Percentiles rank a stretch among this genome's conserved stretches.
phyloP scores from a whole-genome alignment of 805 yeast genomes.

The Candida gorgasii region DNA sequence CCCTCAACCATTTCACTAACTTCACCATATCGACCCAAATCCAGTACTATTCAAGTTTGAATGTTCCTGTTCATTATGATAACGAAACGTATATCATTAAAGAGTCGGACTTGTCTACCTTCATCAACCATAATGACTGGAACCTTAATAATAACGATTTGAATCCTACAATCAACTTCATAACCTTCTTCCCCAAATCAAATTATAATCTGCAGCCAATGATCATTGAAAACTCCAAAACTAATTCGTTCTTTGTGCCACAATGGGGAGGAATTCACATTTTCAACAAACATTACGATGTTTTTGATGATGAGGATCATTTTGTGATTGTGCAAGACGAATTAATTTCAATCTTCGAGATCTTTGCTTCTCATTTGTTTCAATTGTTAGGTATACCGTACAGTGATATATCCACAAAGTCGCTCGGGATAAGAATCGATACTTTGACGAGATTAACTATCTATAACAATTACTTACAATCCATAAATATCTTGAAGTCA shows the following conservation, averaged over 20 bases:
- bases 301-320: conserved; percentile 17
- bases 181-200: conserved; percentile 61
- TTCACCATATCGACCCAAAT: conserved; percentile 80
- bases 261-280: conserved; percentile 86
- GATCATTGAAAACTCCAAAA: conserved; percentile 44
- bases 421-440: conserved; percentile 66
- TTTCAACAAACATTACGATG: conserved; percentile 39
- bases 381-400: conserved; percentile 68
- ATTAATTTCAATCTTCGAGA: conserved; percentile 59
- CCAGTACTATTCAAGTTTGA: conserved; percentile 60
- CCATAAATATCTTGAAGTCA: conserved; percentile 72
- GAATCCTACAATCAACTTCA: conserved; percentile 70
- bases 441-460: conserved; percentile 61
- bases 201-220: conserved; percentile 47
- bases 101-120: conserved; percentile 63
- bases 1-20: conserved; percentile 58
- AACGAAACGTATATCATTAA: conserved; percentile 35
- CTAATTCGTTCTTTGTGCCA: conserved; percentile 73
- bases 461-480: conserved; percentile 56
- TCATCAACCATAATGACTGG: conserved; percentile 87
- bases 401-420: conserved; percentile 41
- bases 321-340: conserved; percentile 41
- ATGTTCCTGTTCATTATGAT: conserved; percentile 22
- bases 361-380: conserved; percentile 74
- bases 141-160: conserved; percentile 58